Base-by-base conservation (phyloP, 257 asterid genomes). In the Fraxinus pennsylvanica region DNA sequence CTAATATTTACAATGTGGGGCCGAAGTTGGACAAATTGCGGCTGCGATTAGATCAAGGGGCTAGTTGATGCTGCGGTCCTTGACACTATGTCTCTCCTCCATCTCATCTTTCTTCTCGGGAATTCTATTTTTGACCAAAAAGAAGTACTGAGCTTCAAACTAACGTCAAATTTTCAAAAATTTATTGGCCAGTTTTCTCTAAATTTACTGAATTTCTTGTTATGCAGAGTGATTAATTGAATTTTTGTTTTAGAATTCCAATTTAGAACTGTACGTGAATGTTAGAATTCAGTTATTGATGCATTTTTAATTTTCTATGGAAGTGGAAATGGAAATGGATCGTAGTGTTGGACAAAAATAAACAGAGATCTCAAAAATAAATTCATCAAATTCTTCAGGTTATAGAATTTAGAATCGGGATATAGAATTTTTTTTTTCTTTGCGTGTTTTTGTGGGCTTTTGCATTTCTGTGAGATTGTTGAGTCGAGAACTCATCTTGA, bases 401-500 rank as follows among this genome's bases (percentile, higher is more conserved):
- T 79, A 82, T 76, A 74, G 81, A 75, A 77, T 72, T 6, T 54
- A 54, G 65, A 54, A 54, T 19, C 6, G 73, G 65, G 65, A 22
- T 72, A 29, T 36, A 32, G 38, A 47, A 43, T 57, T 12, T 10
- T 41, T 4, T 32, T 41, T 86, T 39, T 71, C n/a, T n/a, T 39
- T 29, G 68, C 38, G 25, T 75, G 71, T 80, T 27, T 57, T 70
- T 79, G 29, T 74, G 35, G 73, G 66, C 43, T 13, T 79, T 17
- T 3, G 4, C 66, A 6, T 12, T 32, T 72, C 25, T 63, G 68
- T 57, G 25, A 50, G 76, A 7, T 41, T 70, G 91, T 93, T 93
- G 97, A 93, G 74, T 82, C 94, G 0, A 85, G 84, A 45, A 82
- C 87, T 47, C 82, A 47, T 77, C 90, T 93, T 39, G 97, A 90